Base-by-base conservation (phyloP, 2,329 filamentous ascomycete species). In the Verticillium nonalfalfae region DNA sequence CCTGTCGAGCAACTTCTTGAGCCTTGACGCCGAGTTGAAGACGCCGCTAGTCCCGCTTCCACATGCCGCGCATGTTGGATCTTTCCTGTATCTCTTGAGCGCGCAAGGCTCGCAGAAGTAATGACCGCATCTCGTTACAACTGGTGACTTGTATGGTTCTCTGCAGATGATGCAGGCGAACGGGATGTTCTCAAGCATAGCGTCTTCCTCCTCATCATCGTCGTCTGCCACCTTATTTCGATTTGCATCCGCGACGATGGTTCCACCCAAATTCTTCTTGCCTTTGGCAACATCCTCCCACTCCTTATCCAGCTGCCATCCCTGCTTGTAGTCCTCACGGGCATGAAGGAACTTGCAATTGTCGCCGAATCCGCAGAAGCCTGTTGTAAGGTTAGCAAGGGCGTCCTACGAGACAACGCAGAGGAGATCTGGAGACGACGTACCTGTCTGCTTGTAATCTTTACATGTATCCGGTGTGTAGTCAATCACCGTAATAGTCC, bases 21-120 rank as follows among this genome's bases (percentile, higher is more conserved):
- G 71, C 67, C 89, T 90, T 79, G 92, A 96, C 1, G 93, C 93
- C 3, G 85, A 84, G 72, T 96, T 97, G 70, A 98, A 98, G 0
- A 96, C 91, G 1, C 95, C 95, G 35, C 89, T 88, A 0, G 93
- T 98, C 5, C 92, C 90, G 1, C 88, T 81, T 1, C 91, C 90
- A 73, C 95, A 98, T 4, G 90, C 90, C 2, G 91, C 91, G 74
- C 95, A 98, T 2, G 85, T 86, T 4, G 93, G 93, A 68, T 93
- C 91, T 71, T 91, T 95, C 65, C 90, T 83, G 72, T 97, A 98
- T 66, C 93, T 79, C 72, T 90, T 87, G 68, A 98, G 78, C 33
- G 95, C 95, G 74, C 95, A 99, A 1, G 84, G 81, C 74, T 97
- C 90, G 72, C 95, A 99, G 71, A 98, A 98, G 74, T 98, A 98